These are phyloP conservation scores for Jaminaea rosea DNA, from an alignment of 1,284 basidiomycete genomes.

Conservation along the genomic window DNA sequence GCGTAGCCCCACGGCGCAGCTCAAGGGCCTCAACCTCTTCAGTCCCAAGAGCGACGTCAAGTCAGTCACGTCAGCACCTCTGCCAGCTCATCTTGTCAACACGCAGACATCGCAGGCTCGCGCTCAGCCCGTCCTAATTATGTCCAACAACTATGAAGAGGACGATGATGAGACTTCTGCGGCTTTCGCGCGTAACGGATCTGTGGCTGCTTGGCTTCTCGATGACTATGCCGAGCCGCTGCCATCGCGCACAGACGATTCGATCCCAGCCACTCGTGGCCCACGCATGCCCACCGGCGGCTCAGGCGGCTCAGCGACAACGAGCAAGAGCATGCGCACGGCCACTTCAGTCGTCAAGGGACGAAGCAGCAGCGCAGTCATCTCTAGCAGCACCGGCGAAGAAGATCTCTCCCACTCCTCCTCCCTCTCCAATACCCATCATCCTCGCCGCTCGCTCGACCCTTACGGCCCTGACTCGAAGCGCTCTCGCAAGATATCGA, in stretches of 20 bases:
- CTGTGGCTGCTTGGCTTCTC: constrained; percentile 32
- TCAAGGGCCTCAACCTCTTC: too few relatives aligned
- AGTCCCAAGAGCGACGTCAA: not conserved
- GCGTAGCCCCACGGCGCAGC: too few relatives aligned
- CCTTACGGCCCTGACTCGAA: too few relatives aligned
- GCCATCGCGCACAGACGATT: too few relatives aligned
- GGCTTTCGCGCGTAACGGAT: constrained; percentile 6
- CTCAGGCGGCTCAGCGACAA: not conserved
- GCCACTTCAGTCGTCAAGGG: too few relatives aligned
- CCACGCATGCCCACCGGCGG: too few relatives aligned
- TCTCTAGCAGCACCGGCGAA: not conserved
- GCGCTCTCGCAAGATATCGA: not conserved
- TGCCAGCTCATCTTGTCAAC: not conserved
- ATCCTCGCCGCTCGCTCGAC: too few relatives aligned
- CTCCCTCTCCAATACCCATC: not conserved
- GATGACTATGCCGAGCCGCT: constrained; percentile 24
- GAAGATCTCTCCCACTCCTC: not conserved
- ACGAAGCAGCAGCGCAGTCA: not conserved
- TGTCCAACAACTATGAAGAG: constrained; percentile 9
- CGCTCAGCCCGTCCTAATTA: constrained; percentile 5
- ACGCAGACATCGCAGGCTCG: not conserved
- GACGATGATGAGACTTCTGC: constrained; percentile 5
- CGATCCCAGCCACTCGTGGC: too few relatives aligned
- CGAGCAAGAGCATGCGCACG: not conserved
- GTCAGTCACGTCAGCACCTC: not conserved